Evolutionary conservation across 2,329 filamentous ascomycete species (phyloP).

Genomic region (Periglandula ipomoeae): DNA sequence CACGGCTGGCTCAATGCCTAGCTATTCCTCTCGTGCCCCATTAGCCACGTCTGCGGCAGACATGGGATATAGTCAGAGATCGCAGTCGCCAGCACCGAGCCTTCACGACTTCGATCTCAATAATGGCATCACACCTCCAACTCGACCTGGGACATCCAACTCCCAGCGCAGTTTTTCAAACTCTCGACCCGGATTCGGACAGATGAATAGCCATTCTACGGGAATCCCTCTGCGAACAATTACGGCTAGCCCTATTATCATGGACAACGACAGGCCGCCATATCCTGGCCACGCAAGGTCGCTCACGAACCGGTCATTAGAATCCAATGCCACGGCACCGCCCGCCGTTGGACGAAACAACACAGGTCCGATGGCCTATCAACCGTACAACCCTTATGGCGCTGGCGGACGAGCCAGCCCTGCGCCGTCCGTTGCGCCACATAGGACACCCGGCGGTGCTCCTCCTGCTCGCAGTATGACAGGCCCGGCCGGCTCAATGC

Average conservation of each 20-base stretch:
- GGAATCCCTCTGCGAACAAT: conserved; percentile 13
- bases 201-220: conserved; percentile 11
- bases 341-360: conserved; percentile 9
- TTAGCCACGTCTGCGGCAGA: conserved; percentile 49
- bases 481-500: conserved; percentile 16
- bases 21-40: conserved; percentile 55
- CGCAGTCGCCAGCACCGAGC: conserved; percentile 27
- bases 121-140: conserved; percentile 16
- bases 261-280: conserved; percentile 18
- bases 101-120: conserved; percentile 19
- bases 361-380: neutral
- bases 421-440: conserved; percentile 20
- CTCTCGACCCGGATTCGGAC: conserved; percentile 10
- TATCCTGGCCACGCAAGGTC: conserved; percentile 26
- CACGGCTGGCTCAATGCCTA: conserved; percentile 50
- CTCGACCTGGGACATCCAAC: conserved; percentile 26
- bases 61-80: conserved; percentile 42
- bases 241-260: conserved; percentile 21
- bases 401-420: conserved; percentile 20
- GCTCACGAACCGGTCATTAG: conserved; percentile 21
- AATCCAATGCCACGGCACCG: conserved; percentile 17
- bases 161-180: conserved; percentile 24
- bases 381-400: conserved; percentile 19
- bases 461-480: conserved; percentile 28
- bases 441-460: conserved; percentile 13